Conservation (phyloP, 441 rosid genomes). For the Caryocar brasiliense region DNA sequence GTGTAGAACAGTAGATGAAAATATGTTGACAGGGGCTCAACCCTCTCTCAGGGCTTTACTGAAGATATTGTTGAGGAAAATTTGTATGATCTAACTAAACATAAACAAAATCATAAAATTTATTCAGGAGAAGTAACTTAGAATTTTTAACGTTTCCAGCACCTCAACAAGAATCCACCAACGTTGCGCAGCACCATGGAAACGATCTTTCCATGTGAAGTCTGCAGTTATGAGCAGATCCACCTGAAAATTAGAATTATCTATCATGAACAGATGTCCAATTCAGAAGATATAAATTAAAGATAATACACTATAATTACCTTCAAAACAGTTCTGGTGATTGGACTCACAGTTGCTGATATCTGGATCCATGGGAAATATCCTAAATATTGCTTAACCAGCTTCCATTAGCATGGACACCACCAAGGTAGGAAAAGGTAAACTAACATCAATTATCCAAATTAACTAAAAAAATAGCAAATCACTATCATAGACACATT, state of each 20-base stretch:
- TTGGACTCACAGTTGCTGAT: slow-evolving; percentile 90
- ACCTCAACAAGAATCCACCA: slow-evolving; percentile 99
- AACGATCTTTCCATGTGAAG: slow-evolving; percentile 91
- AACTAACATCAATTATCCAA: slow-evolving; percentile 11
- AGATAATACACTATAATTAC: slow-evolving; percentile 29
- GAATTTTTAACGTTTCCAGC: slow-evolving; percentile 8
- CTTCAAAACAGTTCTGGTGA: slow-evolving; percentile 97
- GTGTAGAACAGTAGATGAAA: no score
- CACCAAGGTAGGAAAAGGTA: slow-evolving; percentile 14
- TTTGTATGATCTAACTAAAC: no score
- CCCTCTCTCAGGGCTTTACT: no score
- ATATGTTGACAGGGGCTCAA: no score
- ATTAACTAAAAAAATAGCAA: not conserved
- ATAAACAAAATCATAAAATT: no score
- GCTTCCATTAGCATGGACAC: no score
- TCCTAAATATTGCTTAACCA: slow-evolving; percentile 85
- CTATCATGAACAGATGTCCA: not conserved
- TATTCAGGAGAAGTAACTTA: no score
- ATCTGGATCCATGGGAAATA: slow-evolving; percentile 81
- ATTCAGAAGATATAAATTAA: not conserved
- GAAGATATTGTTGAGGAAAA: no score
- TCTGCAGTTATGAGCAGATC: slow-evolving; percentile 82
- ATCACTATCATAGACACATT: slow-evolving; percentile 6
- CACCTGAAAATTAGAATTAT: slow-evolving; percentile 45
- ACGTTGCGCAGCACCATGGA: slow-evolving; percentile 83